These are phyloP conservation scores for Carex sylvatica DNA, from an alignment of 202 grass and related monocot species.

Conservation along the genomic window DNA sequence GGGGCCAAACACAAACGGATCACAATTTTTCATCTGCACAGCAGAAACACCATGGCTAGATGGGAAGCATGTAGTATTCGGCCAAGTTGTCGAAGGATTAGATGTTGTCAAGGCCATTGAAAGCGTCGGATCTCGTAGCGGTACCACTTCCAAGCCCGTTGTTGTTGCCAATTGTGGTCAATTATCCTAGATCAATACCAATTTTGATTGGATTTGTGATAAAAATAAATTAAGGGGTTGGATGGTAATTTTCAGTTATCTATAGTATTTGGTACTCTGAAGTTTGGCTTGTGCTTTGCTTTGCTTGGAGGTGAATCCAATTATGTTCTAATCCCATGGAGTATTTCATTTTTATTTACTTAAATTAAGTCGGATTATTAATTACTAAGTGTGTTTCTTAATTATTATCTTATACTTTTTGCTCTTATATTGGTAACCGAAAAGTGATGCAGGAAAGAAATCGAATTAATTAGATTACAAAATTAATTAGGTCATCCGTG, in stretches of 20 bases:
- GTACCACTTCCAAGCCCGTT: conserved; percentile 35
- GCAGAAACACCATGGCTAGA: conserved; percentile 41
- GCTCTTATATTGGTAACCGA: too few species aligned
- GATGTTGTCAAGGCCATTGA: conserved; percentile 53
- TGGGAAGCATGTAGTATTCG: conserved; percentile 68
- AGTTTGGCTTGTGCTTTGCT: not conserved
- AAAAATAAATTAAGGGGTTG: conserved; percentile 7
- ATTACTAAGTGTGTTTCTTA: not conserved
- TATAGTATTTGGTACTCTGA: not conserved
- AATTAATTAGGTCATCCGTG: not conserved
- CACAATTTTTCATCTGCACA: conserved; percentile 92
- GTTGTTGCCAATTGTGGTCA: conserved; percentile 63
- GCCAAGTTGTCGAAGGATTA: conserved; percentile 38
- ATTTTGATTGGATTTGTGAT: conserved; percentile 13
- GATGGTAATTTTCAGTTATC: not conserved
- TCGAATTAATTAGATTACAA: not conserved
- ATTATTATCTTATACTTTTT: not conserved
- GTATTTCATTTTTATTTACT: not conserved
- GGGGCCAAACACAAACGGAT: conserved; percentile 62
- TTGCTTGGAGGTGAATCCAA: not conserved
- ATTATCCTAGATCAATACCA: conserved; percentile 32
- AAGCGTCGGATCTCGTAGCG: conserved; percentile 32
- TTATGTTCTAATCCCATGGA: not conserved
- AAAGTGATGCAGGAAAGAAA: not conserved
- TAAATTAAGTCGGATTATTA: not conserved